Conservation (phyloP, 2,329 filamentous ascomycete genomes). For the Cladophialophora chaetospira region DNA sequence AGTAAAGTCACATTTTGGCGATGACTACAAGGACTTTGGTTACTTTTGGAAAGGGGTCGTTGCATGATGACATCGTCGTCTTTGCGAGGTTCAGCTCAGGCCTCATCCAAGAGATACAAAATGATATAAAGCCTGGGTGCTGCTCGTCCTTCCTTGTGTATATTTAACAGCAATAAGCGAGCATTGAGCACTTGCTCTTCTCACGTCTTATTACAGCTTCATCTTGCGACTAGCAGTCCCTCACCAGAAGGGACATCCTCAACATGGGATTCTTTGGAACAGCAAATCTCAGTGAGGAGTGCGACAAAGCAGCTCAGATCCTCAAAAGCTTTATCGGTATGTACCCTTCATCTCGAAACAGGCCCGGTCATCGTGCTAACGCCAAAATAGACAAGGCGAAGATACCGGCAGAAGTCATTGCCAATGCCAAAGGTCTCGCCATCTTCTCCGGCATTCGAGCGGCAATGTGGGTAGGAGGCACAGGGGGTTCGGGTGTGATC, state of each 20-base stretch:
- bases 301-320: slow-evolving; percentile 23
- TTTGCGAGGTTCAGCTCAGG: no score
- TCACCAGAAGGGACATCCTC: not conserved
- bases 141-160: no score
- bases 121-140: no score
- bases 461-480: slow-evolving; percentile 25
- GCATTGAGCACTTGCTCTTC: no score
- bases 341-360: not conserved
- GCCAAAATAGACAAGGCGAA: slow-evolving; percentile 8
- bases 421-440: slow-evolving; percentile 22
- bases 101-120: no score
- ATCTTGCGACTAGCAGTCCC: no score
- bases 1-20: no score
- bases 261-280: not conserved
- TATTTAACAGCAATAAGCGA: no score
- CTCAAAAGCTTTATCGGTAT: slow-evolving; percentile 24
- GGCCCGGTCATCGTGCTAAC: not conserved
- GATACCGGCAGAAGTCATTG: slow-evolving; percentile 23
- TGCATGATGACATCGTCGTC: no score
- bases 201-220: no score
- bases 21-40: no score
- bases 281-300: slow-evolving; percentile 17
- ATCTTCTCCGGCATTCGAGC: slow-evolving; percentile 24
- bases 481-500: slow-evolving; percentile 21
- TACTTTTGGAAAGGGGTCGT: no score